Evolutionary conservation across 768 basidiomycete species (phyloP).

Genomic region (Amyloporia xantha): DNA sequence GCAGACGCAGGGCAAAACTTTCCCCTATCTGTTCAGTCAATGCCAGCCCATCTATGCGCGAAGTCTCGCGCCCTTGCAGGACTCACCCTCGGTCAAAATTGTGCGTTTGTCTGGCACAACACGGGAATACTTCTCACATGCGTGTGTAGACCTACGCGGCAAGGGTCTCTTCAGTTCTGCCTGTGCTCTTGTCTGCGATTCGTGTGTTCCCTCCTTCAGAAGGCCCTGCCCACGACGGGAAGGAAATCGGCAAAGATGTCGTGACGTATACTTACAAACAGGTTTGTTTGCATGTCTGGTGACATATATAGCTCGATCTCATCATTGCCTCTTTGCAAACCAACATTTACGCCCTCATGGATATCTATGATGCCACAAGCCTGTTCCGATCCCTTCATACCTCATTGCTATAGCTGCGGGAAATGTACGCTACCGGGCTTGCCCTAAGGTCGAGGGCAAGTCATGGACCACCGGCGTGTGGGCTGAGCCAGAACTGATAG

Average conservation of each 20-base stretch:
- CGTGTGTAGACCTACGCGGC: constrained; percentile 73
- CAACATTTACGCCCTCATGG: background rate
- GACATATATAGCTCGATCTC: background rate
- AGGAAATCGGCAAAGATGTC: constrained; percentile 62
- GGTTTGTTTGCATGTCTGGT: too few species aligned
- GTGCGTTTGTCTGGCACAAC: constrained; percentile 35
- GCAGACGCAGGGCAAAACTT: constrained; percentile 76
- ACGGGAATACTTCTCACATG: background rate
- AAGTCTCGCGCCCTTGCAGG: constrained; percentile 75
- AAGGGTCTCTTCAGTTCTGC: constrained; percentile 67
- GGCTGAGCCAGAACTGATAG: constrained; percentile 83
- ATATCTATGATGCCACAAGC: constrained; percentile 50
- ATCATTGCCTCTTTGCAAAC: background rate
- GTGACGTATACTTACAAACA: constrained; percentile 77
- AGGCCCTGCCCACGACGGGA: constrained; percentile 67
- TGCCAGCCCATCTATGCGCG: constrained; percentile 90
- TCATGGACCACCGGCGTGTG: constrained; percentile 84
- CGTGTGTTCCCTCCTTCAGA: constrained; percentile 69
- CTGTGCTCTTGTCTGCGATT: constrained; percentile 80
- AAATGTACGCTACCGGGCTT: constrained; percentile 67
- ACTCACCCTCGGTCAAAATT: constrained; percentile 83
- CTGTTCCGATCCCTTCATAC: constrained; percentile 82
- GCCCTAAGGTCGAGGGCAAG: constrained; percentile 52
- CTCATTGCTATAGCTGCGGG: constrained; percentile 89
- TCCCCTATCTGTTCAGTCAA: constrained; percentile 88